Evolutionary conservation across 176 grass and related monocot species (phyloP), one percentile per base, ranked within the genome.

Genomic region (Pontederia paniculata): DNA sequence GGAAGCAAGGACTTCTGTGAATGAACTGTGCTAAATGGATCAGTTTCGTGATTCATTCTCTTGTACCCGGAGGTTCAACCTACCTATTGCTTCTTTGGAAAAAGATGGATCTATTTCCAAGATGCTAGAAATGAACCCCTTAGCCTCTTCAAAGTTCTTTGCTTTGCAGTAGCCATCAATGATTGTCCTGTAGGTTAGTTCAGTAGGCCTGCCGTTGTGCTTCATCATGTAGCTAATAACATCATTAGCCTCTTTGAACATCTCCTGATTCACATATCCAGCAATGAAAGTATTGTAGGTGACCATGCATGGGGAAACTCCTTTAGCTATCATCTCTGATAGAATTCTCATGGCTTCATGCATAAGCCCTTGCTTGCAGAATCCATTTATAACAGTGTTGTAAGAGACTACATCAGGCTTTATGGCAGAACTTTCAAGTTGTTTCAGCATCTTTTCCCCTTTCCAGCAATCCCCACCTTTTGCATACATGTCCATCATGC

Each of bases 321-420:
- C 74, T 12, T 88, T 80, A 11, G 55, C 73, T 3, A 97, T 61
- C 93, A 97, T 97, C 67, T 84, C 72, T 0, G 86, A 81, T 50
- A 90, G 55, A 47, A 97, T 75, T 74, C 86, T 88, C 69, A 88
- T 75, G 9, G 86, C 86, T 41, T 97, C 93, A 23, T 58, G 76
- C 53, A 97, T 87, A 52, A 90, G 71, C 42, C 86, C 77, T 58
- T 97, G 86, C 78, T 81, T 97, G 74, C 93, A 90, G 66, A 90
- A 97, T 58, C 93, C 86, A 12, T 97, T 97, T 28, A 97, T 88
- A 48, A 90, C 83, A 0, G 86, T 97, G 80, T 97, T 97, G 68
- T 97, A 90, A 2, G 82, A 90, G 48, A 97, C 81, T 6, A 82
- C 60, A 15, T 97, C 86, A 2, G 91, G 93, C 55, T 77, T 90